These are phyloP conservation scores for Haberlea rhodopensis DNA, from an alignment of 257 asterid genomes.

Conservation along the genomic window DNA sequence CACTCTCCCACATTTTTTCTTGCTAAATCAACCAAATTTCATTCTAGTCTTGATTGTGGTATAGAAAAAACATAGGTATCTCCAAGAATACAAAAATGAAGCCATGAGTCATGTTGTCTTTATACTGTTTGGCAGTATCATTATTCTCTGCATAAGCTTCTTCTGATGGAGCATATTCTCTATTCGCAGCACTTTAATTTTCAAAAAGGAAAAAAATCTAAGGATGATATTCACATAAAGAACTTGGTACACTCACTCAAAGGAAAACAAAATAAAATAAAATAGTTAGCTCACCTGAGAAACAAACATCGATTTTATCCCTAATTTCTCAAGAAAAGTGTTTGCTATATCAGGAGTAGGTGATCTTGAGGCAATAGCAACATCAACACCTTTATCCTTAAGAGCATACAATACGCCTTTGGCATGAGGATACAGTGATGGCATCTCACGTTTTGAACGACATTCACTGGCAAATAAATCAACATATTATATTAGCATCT, in stretches of 20 bases:
- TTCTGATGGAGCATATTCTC: not conserved
- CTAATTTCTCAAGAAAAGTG: constrained; percentile 69
- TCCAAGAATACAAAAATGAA: not conserved
- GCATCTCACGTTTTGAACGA: constrained; percentile 53
- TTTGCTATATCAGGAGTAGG: constrained; percentile 82
- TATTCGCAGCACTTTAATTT: not conserved
- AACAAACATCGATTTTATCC: constrained; percentile 70
- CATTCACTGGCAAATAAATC: constrained; percentile 55
- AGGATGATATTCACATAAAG: not conserved
- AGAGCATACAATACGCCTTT: constrained; percentile 54
- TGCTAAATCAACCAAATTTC: not conserved
- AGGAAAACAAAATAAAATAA: not conserved
- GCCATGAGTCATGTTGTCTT: not conserved
- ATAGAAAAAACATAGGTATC: not conserved
- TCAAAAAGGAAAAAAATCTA: not conserved
- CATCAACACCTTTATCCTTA: constrained; percentile 51
- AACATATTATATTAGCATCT: constrained; percentile 1
- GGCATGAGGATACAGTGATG: constrained; percentile 55
- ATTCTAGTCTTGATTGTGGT: not conserved
- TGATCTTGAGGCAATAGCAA: constrained; percentile 67
- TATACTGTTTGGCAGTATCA: not conserved
- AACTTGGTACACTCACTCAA: constrained; percentile 15
- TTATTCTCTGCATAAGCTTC: not conserved
- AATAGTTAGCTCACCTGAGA: constrained; percentile 54
- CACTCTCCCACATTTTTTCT: not conserved